Base-by-base conservation (phyloP, 352 stramenopile genomes). In the Thraustochytrium striatum region DNA sequence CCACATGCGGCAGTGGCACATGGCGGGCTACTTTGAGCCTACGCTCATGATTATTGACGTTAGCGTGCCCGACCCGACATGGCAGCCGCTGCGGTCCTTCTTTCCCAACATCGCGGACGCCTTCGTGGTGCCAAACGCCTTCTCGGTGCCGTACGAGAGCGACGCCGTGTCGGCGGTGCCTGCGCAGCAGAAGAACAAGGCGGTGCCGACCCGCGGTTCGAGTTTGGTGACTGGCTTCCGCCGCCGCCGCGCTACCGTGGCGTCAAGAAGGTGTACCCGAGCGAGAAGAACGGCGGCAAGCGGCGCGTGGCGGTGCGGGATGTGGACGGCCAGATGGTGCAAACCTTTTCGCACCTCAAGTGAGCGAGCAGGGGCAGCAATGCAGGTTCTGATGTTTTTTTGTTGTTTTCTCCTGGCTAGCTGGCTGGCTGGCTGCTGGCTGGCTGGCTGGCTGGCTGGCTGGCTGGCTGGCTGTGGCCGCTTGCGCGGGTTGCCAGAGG, bases 181-280 rank as follows among this genome's bases (percentile, higher is more conserved):
- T 19, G 7, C 41, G 0, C 59, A 70, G 33, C 36, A n/a, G 21
- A 33, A 25, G 21, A 7, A 33, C 9, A 32, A 33, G 16, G 2
- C 39, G 21, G 50, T 13, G 70, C 57, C 11, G 70, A 80, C 32
- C 55, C 55, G n/a, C 38, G 70, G 11, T 80, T 80, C 58, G 30
- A 72, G 9, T 80, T 80, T 80, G 57, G 57, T 25, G 58, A 75
- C 3, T 59, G 58, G 38, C 41, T 80, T n/a, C 70, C 70, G 9
- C 57, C 79, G 25, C 70, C 70, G 36, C 70, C 70, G 19, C 52
- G 55, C 19, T 80, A 81, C 33, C 55, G 70, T 28, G 70, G 70
- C 35, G 70, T 80, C 16, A 69, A 75, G 58, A 80, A 80, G 58
- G 39, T 80, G 32, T 80, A 80, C 58, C 70, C 70, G 3, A 80